phyloP scores from a whole-genome alignment of 345 rosid genomes.

The Eutrema heterophyllum region DNA sequence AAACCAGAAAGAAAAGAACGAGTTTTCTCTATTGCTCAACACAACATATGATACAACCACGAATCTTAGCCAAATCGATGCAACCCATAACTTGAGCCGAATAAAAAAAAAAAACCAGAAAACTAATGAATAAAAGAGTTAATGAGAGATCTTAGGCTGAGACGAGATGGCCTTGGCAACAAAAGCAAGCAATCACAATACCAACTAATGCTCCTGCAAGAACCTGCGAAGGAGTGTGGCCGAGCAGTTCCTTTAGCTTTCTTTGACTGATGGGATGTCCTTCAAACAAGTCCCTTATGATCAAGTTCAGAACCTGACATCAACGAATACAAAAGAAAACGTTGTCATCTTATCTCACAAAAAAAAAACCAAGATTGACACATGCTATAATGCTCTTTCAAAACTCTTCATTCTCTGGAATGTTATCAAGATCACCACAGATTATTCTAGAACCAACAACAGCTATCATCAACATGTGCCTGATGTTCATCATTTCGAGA shows the following conservation, averaged over 20 bases:
- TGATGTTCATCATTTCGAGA: neutral
- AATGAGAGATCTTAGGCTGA: slow-evolving; percentile 35
- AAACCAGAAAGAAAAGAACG: neutral
- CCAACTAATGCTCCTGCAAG: slow-evolving; percentile 86
- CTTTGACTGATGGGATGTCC: slow-evolving; percentile 92
- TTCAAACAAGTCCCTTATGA: slow-evolving; percentile 81
- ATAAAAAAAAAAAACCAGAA: neutral
- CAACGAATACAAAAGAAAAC: neutral
- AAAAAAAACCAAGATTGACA: neutral
- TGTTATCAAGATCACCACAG: neutral
- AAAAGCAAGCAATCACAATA: slow-evolving; percentile 60
- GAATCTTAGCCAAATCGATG: slow-evolving; percentile 10
- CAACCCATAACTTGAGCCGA: neutral
- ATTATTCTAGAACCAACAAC: neutral
- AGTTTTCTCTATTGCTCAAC: slow-evolving; percentile 17
- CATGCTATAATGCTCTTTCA: neutral
- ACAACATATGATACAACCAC: slow-evolving; percentile 19
- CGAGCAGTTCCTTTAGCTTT: slow-evolving; percentile 90
- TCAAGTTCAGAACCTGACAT: slow-evolving; percentile 77
- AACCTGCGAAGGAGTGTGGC: slow-evolving; percentile 91
- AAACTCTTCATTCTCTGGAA: neutral
- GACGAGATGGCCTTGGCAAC: slow-evolving; percentile 59
- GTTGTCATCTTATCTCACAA: neutral
- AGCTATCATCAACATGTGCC: neutral
- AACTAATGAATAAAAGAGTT: neutral